Evolutionary conservation across 164 flowering plant genomes (phyloP).

Genomic region (Liriodendron chinense): DNA sequence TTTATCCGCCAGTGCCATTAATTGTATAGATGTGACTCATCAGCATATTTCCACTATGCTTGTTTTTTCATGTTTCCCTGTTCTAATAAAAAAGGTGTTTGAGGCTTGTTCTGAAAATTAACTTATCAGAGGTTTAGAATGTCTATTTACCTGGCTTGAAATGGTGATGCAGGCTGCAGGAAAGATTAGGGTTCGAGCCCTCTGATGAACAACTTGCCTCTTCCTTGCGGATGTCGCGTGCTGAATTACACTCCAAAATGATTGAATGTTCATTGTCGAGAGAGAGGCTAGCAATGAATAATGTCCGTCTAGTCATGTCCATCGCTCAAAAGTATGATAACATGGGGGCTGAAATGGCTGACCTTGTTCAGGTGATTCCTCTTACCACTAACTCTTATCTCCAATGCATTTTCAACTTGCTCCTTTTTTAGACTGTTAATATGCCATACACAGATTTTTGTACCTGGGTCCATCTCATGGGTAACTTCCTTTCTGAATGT

Average conservation of each 20-base stretch:
- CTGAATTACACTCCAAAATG: slow-evolving; percentile 51
- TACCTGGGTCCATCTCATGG: neutral
- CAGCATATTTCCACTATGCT: neutral
- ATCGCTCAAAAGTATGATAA: slow-evolving; percentile 84
- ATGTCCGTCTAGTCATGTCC: slow-evolving; percentile 91
- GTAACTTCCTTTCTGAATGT: slow-evolving; percentile 9
- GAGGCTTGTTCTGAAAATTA: neutral
- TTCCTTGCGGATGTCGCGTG: slow-evolving; percentile 65
- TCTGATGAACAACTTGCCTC: slow-evolving; percentile 82
- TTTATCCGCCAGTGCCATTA: too few relatives aligned
- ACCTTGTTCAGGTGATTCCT: slow-evolving; percentile 79
- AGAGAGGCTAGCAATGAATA: slow-evolving; percentile 94
- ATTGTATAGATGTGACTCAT: neutral
- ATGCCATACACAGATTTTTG: neutral
- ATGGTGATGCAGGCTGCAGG: slow-evolving; percentile 52
- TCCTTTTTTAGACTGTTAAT: neutral
- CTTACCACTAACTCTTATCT: neutral
- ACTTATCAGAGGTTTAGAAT: neutral
- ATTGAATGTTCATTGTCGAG: slow-evolving; percentile 80
- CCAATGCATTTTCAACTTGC: neutral
- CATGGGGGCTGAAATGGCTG: slow-evolving; percentile 95
- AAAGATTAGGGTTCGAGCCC: slow-evolving; percentile 79
- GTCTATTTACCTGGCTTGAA: neutral
- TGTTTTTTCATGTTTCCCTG: too few relatives aligned
- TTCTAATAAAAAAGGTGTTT: neutral